These are phyloP conservation scores for Sporothrix sp. DNA, from an alignment of 2,329 filamentous ascomycete species.

Conservation along the genomic window DNA sequence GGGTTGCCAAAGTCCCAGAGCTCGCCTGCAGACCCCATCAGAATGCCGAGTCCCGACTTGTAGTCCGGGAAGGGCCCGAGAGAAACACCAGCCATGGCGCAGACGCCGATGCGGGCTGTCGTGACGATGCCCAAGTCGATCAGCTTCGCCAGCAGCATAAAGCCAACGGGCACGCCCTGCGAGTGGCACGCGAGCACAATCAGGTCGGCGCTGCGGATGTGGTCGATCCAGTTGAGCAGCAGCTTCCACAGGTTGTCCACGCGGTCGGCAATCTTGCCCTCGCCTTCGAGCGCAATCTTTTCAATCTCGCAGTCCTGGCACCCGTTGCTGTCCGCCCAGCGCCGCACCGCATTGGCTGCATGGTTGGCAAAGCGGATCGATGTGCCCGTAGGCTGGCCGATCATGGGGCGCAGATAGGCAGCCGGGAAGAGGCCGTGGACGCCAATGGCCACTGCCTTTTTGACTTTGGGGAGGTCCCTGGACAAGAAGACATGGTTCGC, in stretches of 20 bases:
- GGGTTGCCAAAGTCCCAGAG: conserved; percentile 87
- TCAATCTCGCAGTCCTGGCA: conserved; percentile 74
- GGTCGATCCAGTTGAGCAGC: conserved; percentile 87
- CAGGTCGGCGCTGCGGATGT: conserved; percentile 78
- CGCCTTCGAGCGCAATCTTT: conserved; percentile 88
- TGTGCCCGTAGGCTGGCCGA: conserved; percentile 91
- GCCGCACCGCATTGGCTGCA: conserved; percentile 70
- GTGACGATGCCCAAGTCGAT: conserved; percentile 82
- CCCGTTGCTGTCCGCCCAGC: conserved; percentile 68
- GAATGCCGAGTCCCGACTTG: conserved; percentile 72
- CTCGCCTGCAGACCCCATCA: conserved; percentile 86
- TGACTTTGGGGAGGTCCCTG: conserved; percentile 61
- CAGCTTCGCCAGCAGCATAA: conserved; percentile 87
- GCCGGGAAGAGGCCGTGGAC: conserved; percentile 92
- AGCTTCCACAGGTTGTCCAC: conserved; percentile 92
- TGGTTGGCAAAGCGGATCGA: conserved; percentile 88
- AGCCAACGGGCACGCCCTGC: conserved; percentile 85
- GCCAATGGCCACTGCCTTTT: conserved; percentile 83
- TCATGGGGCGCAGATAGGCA: conserved; percentile 73
- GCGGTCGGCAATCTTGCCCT: conserved; percentile 81
- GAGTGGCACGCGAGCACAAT: conserved; percentile 90
- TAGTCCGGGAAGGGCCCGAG: conserved; percentile 89
- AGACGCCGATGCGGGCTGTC: conserved; percentile 70
- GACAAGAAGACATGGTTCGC: conserved; percentile 63
- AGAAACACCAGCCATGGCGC: conserved; percentile 80